Conservation (phyloP, 495 filamentous ascomycete genomes). For the Penicillium psychrofluorescens region DNA sequence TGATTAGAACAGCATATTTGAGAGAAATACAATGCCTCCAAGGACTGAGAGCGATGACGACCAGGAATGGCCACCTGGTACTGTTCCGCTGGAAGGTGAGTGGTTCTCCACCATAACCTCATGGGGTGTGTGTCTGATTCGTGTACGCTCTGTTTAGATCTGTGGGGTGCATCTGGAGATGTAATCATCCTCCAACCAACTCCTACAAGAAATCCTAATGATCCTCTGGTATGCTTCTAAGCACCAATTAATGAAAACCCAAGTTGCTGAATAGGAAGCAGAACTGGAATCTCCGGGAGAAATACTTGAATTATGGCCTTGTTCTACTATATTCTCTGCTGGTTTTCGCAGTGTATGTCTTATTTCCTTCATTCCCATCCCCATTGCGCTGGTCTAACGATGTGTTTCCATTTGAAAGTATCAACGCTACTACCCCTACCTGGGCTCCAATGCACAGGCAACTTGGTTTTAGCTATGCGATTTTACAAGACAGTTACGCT, state of each 20-base stretch:
- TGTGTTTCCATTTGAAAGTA: neutral
- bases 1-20: no score
- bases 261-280: neutral
- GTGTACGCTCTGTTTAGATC: neutral
- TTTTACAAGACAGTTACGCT: slow-evolving; percentile 34
- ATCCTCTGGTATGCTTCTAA: slow-evolving; percentile 9
- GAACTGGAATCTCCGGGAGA: slow-evolving; percentile 16
- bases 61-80: slow-evolving; percentile 13
- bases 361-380: no score
- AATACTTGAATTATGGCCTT: slow-evolving; percentile 14
- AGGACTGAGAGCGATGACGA: no score
- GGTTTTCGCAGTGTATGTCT: slow-evolving; percentile 12
- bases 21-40: no score
- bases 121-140: no score
- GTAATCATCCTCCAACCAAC: slow-evolving; percentile 13
- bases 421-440: slow-evolving; percentile 28
- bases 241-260: neutral
- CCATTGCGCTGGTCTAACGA: no score
- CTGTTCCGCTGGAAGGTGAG: slow-evolving; percentile 11
- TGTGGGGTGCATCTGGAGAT: neutral
- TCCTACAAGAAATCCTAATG: slow-evolving; percentile 14
- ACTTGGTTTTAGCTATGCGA: slow-evolving; percentile 26
- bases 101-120: neutral
- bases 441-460: slow-evolving; percentile 31
- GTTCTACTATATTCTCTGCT: slow-evolving; percentile 15